Evolutionary conservation across 257 asterid species (phyloP), one percentile per base, ranked within the genome.

Genomic region (Primulina tabacum): DNA sequence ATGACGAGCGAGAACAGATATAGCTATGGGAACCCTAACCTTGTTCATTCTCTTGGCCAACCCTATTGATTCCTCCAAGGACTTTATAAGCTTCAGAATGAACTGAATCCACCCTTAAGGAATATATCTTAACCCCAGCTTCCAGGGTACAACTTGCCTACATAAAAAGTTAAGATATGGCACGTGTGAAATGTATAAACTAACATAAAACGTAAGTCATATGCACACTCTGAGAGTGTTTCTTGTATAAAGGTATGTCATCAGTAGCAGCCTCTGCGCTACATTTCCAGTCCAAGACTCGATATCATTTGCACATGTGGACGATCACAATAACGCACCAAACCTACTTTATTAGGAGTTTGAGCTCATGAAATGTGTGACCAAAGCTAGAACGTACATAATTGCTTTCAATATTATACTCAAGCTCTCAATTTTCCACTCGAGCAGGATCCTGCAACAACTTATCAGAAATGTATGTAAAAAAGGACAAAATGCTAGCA

Each of bases 91-190:
- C 99, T 80, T 94, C 99, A 37, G 97, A 91, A 78, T 91, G 96
- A 55, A 87, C 92, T 0, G 97, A 91, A 82, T 94, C 99, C 75
- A 94, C 99, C 85, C 99, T 89, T 93, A 88, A 78, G 63, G 99
- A 86, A 73, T 94, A 94, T 72, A 94, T 94, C 85, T 94, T 94
- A 73, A 89, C 97, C 75, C 99, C 99, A 77, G 97, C 99, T 81
- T 94, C 97, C 69, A 94, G 97, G 29, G 97, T 91, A 81, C 97
- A 91, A 75, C 99, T 94, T 24, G 99, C 99, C 99, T 93, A 73
- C 76, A 47, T 5, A 76, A 72, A 64, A 64, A 28, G 35, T n/a
- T 73, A 29, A 69, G n/a, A 11, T 43, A 34, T 37, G 53, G 29
- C 57, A 47, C 14, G 66, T 40, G 70, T 72, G 62, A 62, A 67